Percentiles rank a stretch among this genome's conserved stretches.
These are phyloP conservation scores for Isochrysis galbana DNA, from an alignment of 78 protist species.

Conservation along the genomic window DNA sequence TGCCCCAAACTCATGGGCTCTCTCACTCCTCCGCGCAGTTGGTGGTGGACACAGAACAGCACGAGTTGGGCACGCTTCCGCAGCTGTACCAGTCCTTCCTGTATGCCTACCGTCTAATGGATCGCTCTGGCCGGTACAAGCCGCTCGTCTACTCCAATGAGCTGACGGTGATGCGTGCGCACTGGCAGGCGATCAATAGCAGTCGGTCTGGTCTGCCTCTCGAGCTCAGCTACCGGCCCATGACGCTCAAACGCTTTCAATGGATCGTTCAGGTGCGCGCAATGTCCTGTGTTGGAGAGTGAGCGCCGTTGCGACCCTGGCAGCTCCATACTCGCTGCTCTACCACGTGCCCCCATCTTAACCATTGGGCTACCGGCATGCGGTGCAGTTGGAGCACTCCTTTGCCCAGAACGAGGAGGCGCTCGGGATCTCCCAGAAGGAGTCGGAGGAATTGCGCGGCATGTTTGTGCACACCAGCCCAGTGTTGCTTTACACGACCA, in stretches of 20 bases:
- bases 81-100: background rate
- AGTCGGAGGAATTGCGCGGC: constrained; percentile 30
- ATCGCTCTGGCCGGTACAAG: background rate
- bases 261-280: too few relatives aligned
- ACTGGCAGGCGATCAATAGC: background rate
- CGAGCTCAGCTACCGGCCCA: background rate
- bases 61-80: background rate
- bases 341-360: too few relatives aligned
- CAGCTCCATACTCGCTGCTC: too few relatives aligned
- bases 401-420: background rate
- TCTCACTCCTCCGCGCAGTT: too few relatives aligned
- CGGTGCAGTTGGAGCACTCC: background rate
- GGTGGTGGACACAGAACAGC: background rate
- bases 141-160: background rate
- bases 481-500: constrained; percentile 11
- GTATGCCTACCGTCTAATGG: background rate
- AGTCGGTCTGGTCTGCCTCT: background rate
- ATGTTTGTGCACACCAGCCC: constrained; percentile 38
- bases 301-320: too few relatives aligned
- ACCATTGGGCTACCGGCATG: too few relatives aligned
- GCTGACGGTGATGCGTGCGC: background rate
- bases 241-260: background rate
- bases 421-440: constrained; percentile 12
- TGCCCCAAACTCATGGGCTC: too few relatives aligned
- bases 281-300: too few relatives aligned